Evolutionary conservation across 2,329 filamentous ascomycete genomes (phyloP).

Genomic region (Aspergillus eucalypticola): DNA sequence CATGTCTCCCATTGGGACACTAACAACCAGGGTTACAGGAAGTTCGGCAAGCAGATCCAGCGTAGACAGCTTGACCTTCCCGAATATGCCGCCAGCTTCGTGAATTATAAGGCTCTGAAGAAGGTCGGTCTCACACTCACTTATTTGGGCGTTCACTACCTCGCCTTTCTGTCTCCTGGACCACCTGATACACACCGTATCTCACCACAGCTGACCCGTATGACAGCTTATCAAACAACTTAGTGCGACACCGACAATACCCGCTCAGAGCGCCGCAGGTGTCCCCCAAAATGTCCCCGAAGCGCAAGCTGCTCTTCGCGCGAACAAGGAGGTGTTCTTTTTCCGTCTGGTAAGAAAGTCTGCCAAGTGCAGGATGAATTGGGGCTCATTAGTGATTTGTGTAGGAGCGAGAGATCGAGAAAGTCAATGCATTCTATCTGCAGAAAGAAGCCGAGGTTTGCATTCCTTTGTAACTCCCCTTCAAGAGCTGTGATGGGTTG

Average conservation of each 20-base stretch:
- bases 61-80: slow-evolving; percentile 98
- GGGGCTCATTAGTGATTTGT: slow-evolving; percentile 9
- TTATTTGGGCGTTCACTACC: neutral
- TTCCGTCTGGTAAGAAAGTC: slow-evolving; percentile 77
- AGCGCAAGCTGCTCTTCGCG: slow-evolving; percentile 85
- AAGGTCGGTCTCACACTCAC: slow-evolving; percentile 65
- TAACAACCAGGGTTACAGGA: slow-evolving; percentile 60
- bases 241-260: slow-evolving; percentile 83
- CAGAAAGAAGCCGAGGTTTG: slow-evolving; percentile 96
- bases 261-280: slow-evolving; percentile 66
- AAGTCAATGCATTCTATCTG: slow-evolving; percentile 96
- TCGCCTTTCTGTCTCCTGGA: neutral
- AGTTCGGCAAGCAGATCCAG: slow-evolving; percentile 99
- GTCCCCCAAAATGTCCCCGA: slow-evolving; percentile 56
- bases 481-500: neutral
- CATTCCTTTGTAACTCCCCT: slow-evolving; percentile 18
- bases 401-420: slow-evolving; percentile 95
- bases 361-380: neutral
- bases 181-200: neutral
- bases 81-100: slow-evolving; percentile 98
- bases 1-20: neutral
- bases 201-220: slow-evolving; percentile 30
- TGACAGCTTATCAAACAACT: slow-evolving; percentile 94
- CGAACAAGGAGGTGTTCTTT: slow-evolving; percentile 98
- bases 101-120: slow-evolving; percentile 98